Evolutionary conservation across 805 yeast genomes (phyloP), one percentile per base, ranked within the genome.

Genomic region (Pichia nakasei): DNA sequence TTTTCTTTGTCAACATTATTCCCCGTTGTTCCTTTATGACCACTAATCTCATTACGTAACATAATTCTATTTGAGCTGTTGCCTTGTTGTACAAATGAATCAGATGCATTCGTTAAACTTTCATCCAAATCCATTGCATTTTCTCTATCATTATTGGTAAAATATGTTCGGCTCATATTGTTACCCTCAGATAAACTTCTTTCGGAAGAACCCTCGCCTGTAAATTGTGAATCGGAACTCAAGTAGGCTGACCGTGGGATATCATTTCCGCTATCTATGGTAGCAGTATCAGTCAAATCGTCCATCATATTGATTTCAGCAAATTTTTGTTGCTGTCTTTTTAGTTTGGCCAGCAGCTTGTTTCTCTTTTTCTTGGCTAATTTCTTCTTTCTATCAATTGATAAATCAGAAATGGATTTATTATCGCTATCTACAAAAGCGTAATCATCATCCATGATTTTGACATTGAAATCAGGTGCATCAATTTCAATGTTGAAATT

Each of bases 291-390:
- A 22, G 5, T 38, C 40, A 29, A 42, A 22, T 55, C 61, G 26
- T 64, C 71, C 58, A 66, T 65, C 33, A 66, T 75, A 9, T 57
- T 60, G 41, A 74, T 72, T 45, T 76, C 76, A 24, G 83, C 75
- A 63, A 91, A 93, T 64, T 70, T 73, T 33, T 75, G 69, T 57
- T 91, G 97, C 53, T 87, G 94, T 50, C 75, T 76, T 50, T 82
- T 84, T 57, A 91, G 75, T 46, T 82, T 85, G 1, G 83, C 91
- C 72, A 91, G 61, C 27, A 89, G 70, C 52, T 78, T 82, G 1
- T 73, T 75, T 52, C 79, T 82, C 50, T 89, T 76, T 47, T 73
- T 80, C 52, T 76, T 76, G 0, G 95, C 96, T 8, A 75, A 51
- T 35, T 74, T 67, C 59, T 82, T 85, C 65, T 82, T 86, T 46